Evolutionary conservation across 495 filamentous ascomycete species (phyloP), one percentile per base, ranked within the genome.

Genomic region (Penicillium silybi): DNA sequence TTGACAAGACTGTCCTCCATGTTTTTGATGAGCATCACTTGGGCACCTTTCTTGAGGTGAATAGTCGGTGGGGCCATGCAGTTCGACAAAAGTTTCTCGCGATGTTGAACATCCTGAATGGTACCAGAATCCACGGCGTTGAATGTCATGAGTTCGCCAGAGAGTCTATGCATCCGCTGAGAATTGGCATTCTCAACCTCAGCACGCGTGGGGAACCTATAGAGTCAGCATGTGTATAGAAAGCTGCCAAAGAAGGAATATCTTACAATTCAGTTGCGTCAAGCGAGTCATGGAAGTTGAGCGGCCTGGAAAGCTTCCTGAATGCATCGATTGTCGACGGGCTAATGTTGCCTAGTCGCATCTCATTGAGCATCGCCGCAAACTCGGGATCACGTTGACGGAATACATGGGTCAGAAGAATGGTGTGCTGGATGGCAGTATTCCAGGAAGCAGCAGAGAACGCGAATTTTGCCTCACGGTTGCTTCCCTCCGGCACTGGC

Each of bases 1-100:
- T 98, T 98, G 50, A 97, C 93, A 2, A 97, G 81, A 0, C 78
- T 81, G 2, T 96, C 92, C 66, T 98, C 93, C 74, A 96, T 85
- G 62, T 98, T 98, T 64, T 98, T 98, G 78, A 97, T 96, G n/a
- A 98, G 71, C 93, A 98, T 97, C 23, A 98, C 95, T 63, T 97
- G 95, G 0, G 91, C 85, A 16, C 90, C 90, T 58, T 92, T 88
- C 69, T 96, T 97, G 39, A 98, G 75, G 41, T 85, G 79, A 16
- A 97, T 80, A 0, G 61, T 54, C 25, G 78, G 78, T 4, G 93
- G 90, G 0, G 92, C 92, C 90, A 98, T 97, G 82, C 93, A 96
- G 64, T 89, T 95, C 2, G 80, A 59, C 0, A 98, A 76, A 1
- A 97, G 70, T 65, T 83, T 92, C 13, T 92, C 89, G 25, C 90